Base-by-base conservation (phyloP, 768 basidiomycete species). In the Boletus vinaceobasis region DNA sequence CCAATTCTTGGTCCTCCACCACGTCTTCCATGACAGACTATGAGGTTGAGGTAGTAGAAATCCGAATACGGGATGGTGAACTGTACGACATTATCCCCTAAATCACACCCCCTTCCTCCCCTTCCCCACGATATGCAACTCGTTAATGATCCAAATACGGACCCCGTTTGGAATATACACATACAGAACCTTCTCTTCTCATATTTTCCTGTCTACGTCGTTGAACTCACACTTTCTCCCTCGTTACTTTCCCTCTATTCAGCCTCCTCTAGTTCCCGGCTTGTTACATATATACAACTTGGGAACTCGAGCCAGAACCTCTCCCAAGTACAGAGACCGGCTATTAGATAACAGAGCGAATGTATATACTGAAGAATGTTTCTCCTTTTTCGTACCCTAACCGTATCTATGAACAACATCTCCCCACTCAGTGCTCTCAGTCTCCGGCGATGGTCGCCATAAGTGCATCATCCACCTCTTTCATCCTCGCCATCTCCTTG, bases 41-140 rank as follows among this genome's bases (percentile, higher is more conserved):
- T 60, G 88, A 91, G 66, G 84, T 92, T 56, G 90, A 93, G 70
- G 90, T 92, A 36, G 90, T 89, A 61, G 88, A 91, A 74, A 93
- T 93, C 69, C 80, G 90, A 55, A 88, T 93, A 56, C 77, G 80
- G 58, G 90, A 90, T 63, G 87, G 82, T 48, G 90, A 93, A 62
- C 74, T 91, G 47, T 80, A 84, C 68, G 80, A 83, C 55, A 86
- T 92, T 67, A 88, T 92, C 68, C 90, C 85, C 35, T 79, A 53
- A 69, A 53, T 39, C 50, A 9, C 53, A 8, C 10, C 14, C 13
- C 39, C 26, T 29, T 11, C 27, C 43, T n/a, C 17, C 36, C 42
- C 50, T 32, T 36, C 19, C 19, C 15, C 51, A 52, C 21, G 44
- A 40, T 57, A 55, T 26, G 46, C 45, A 56, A 43, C 43, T 51